These are phyloP conservation scores for Spirogloea muscicola DNA, from an alignment of 139 green algal species.

Conservation along the genomic window DNA sequence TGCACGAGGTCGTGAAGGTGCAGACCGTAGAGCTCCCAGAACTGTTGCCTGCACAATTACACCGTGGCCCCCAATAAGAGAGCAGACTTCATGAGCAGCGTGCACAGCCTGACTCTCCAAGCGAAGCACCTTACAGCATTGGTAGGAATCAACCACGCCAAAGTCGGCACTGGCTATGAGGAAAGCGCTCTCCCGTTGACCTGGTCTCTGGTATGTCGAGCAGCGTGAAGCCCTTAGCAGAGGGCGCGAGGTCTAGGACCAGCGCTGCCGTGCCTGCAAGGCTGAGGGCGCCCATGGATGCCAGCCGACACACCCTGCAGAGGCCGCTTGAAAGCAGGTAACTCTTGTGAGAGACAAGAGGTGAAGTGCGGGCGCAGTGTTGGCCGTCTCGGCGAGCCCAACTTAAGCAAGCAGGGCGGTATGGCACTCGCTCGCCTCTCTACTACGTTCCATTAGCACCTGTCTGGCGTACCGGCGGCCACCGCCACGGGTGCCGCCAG, in stretches of 20 bases:
- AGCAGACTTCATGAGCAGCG: too few species aligned
- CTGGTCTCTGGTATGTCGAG: background rate
- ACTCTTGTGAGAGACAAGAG: background rate
- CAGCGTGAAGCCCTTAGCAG: background rate
- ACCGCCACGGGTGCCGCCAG: background rate
- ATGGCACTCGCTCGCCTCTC: too few species aligned
- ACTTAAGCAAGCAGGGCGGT: background rate
- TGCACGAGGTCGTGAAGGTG: too few species aligned
- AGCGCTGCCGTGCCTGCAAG: background rate
- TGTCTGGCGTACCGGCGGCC: background rate
- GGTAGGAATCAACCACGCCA: too few species aligned
- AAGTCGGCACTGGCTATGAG: too few species aligned
- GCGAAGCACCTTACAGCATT: too few species aligned
- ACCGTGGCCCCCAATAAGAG: too few species aligned
- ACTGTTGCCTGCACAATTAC: too few species aligned
- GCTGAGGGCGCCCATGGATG: background rate
- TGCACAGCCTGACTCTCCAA: too few species aligned
- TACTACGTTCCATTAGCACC: too few species aligned
- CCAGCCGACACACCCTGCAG: background rate
- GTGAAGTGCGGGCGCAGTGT: background rate
- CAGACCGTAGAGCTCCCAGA: too few species aligned
- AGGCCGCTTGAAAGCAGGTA: background rate
- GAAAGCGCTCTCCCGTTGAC: too few species aligned
- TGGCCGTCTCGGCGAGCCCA: background rate
- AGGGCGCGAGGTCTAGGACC: constrained; percentile 4